Conservation (phyloP, 345 rosid genomes). For the Camelina hispida region DNA sequence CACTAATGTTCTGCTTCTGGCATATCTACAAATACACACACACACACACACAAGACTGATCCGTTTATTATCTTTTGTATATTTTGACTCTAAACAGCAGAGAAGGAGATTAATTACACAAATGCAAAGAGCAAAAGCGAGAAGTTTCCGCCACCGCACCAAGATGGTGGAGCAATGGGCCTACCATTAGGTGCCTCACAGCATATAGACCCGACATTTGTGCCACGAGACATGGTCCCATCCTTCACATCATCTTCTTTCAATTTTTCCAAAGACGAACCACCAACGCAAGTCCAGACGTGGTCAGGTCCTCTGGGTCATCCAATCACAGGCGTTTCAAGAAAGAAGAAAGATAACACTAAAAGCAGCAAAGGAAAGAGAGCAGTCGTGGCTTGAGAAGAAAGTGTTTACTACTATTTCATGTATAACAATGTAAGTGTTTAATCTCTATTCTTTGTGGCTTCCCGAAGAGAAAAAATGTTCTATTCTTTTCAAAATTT, state of each 20-base stretch:
- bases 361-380: constrained; percentile 46
- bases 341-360: constrained; percentile 42
- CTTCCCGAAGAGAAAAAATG: constrained; percentile 24
- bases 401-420: constrained; percentile 15
- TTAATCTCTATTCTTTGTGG: constrained; percentile 35
- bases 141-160: constrained; percentile 96
- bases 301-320: constrained; percentile 96
- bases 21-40: neutral
- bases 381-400: constrained; percentile 40
- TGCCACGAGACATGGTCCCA: constrained; percentile 44
- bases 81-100: constrained; percentile 46
- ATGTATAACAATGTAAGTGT: constrained; percentile 39
- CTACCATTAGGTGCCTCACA: constrained; percentile 80
- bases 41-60: neutral
- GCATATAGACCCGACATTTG: constrained; percentile 75
- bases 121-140: constrained; percentile 98
- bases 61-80: neutral
- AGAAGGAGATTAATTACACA: constrained; percentile 80
- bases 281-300: constrained; percentile 63
- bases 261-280: constrained; percentile 60
- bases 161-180: constrained; percentile 92
- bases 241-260: constrained; percentile 79
- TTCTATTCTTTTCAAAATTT: constrained; percentile 42
- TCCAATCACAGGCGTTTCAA: constrained; percentile 41
- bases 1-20: constrained; percentile 15